Conservation (phyloP, 2,329 filamentous ascomycete species). For the Cyphellophora europaea region DNA sequence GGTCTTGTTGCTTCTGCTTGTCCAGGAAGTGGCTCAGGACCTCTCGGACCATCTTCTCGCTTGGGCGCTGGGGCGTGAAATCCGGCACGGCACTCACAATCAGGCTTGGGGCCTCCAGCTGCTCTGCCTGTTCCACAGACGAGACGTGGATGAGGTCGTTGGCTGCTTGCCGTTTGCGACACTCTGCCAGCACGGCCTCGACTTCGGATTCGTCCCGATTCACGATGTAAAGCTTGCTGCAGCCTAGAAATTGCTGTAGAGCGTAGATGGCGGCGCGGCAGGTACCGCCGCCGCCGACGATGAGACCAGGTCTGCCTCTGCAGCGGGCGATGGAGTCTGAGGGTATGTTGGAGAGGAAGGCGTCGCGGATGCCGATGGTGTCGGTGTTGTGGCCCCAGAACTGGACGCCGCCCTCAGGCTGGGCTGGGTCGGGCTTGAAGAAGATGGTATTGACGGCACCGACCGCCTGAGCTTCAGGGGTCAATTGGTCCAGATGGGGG, state of each 20-base stretch:
- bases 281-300: slow-evolving; percentile 70
- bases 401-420: slow-evolving; percentile 17
- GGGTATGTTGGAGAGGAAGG: slow-evolving; percentile 46
- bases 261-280: slow-evolving; percentile 71
- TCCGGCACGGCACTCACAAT: slow-evolving; percentile 70
- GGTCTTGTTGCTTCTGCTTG: slow-evolving; percentile 34
- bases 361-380: slow-evolving; percentile 66
- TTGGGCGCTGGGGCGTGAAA: slow-evolving; percentile 56
- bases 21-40: slow-evolving; percentile 36
- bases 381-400: slow-evolving; percentile 54
- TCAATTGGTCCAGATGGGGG: slow-evolving; percentile 62
- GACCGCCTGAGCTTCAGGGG: slow-evolving; percentile 61
- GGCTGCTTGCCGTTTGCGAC: slow-evolving; percentile 49
- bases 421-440: slow-evolving; percentile 34
- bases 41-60: slow-evolving; percentile 51
- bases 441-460: slow-evolving; percentile 77
- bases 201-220: slow-evolving; percentile 64
- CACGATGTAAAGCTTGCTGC: slow-evolving; percentile 63
- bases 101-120: slow-evolving; percentile 51
- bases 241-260: slow-evolving; percentile 59
- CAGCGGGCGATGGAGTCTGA: slow-evolving; percentile 36
- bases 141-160: slow-evolving; percentile 52
- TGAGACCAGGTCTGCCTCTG: slow-evolving; percentile 55
- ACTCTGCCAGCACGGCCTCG: slow-evolving; percentile 56
- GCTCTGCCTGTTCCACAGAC: slow-evolving; percentile 50